Conservation (phyloP, 352 stramenopile species). For the Phytophthora fragariaefolia region DNA sequence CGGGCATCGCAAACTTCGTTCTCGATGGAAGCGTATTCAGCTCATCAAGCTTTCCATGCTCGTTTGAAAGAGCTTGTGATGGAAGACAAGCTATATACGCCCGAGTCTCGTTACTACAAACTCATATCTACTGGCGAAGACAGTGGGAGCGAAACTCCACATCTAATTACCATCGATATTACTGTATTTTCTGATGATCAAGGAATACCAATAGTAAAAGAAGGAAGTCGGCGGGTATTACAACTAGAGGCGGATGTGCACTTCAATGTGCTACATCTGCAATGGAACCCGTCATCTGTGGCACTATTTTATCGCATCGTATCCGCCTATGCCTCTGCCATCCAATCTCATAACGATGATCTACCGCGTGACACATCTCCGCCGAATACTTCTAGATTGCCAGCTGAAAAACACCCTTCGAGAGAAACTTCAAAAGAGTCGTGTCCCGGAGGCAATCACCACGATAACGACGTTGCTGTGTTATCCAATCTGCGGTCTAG, state of each 20-base stretch:
- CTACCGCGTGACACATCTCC: slow-evolving; percentile 18
- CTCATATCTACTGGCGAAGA: slow-evolving; percentile 67
- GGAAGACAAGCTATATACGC: slow-evolving; percentile 70
- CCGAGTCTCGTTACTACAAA: slow-evolving; percentile 59
- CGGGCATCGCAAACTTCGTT: slow-evolving; percentile 57
- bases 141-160: slow-evolving; percentile 25
- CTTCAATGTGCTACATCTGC: slow-evolving; percentile 77
- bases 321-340: slow-evolving; percentile 58
- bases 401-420: background rate
- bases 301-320: slow-evolving; percentile 75
- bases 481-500: slow-evolving; percentile 19
- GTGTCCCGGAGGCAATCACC: background rate
- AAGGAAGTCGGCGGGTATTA: slow-evolving; percentile 5
- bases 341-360: slow-evolving; percentile 48
- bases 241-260: slow-evolving; percentile 63
- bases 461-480: slow-evolving; percentile 6
- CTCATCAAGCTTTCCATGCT: slow-evolving; percentile 57
- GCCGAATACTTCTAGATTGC: background rate
- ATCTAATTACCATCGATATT: slow-evolving; percentile 63
- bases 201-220: slow-evolving; percentile 5
- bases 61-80: slow-evolving; percentile 64
- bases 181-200: slow-evolving; percentile 41
- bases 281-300: slow-evolving; percentile 89
- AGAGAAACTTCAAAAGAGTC: background rate
- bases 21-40: slow-evolving; percentile 49